phyloP scores from a whole-genome alignment of 331 rosid genomes.

The Malus hybrid region DNA sequence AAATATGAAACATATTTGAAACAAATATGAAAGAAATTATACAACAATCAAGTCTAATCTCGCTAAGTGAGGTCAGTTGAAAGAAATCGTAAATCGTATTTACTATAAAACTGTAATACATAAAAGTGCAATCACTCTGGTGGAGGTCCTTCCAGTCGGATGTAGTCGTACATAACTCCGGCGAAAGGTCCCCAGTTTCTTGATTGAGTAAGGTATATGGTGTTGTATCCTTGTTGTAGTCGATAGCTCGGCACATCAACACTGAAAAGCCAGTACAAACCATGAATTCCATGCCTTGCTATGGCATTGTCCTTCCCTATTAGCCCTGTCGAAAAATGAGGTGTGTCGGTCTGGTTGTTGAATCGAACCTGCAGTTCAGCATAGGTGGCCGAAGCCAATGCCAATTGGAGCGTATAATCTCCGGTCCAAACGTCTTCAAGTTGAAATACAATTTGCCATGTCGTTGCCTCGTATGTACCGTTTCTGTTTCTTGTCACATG shows the following conservation, averaged over 20 bases:
- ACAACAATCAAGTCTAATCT: no score
- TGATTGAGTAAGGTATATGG: conserved; percentile 52
- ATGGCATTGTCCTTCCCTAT: conserved; percentile 68
- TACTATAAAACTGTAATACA: no score
- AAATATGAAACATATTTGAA: no score
- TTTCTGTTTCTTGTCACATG: conserved; percentile 39
- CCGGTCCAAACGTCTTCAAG: conserved; percentile 17
- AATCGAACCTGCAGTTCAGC: conserved; percentile 49
- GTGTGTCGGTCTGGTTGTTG: conserved; percentile 12
- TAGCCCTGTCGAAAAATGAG: conserved; percentile 30
- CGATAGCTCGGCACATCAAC: conserved; percentile 24
- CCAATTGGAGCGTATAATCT: conserved; percentile 61
- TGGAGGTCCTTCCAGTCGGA: conserved; percentile 74
- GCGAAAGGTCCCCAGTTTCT: conserved; percentile 28
- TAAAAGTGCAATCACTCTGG: background rate
- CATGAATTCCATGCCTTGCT: conserved; percentile 91
- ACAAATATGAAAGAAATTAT: no score
- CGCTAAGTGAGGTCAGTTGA: no score
- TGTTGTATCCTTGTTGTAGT: conserved; percentile 41
- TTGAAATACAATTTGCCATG: conserved; percentile 58
- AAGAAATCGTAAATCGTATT: no score
- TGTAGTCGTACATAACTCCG: conserved; percentile 88
- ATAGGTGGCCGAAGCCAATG: conserved; percentile 43
- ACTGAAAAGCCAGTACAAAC: conserved; percentile 55
- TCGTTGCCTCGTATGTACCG: conserved; percentile 27